Percentiles rank a stretch among this genome's conserved stretches.
These are phyloP conservation scores for Russula griseocarnosa DNA, from an alignment of 768 basidiomycete genomes.

Conservation along the genomic window DNA sequence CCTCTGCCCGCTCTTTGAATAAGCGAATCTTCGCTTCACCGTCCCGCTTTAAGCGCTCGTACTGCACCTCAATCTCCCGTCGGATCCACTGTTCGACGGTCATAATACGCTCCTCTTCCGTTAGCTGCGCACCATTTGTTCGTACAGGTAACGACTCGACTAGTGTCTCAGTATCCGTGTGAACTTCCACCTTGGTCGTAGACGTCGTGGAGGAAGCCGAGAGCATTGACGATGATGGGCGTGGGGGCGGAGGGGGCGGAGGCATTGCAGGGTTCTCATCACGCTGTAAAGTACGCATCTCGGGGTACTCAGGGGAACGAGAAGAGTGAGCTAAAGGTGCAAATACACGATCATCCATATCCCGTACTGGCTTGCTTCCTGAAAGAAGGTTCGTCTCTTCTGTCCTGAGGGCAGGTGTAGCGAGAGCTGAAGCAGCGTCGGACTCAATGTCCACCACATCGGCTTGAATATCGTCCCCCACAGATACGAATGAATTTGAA, in stretches of 20 bases:
- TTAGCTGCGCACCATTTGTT: conserved; percentile 37
- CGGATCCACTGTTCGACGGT: conserved; percentile 82
- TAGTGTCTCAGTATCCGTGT: conserved; percentile 28
- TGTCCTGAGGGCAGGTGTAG: neutral
- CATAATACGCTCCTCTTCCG: conserved; percentile 68
- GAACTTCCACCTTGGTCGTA: conserved; percentile 22
- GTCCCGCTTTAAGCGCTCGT: conserved; percentile 53
- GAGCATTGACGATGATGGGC: conserved; percentile 22
- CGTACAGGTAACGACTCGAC: conserved; percentile 30
- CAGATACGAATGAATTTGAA: neutral
- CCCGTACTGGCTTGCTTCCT: neutral
- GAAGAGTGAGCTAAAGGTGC: neutral
- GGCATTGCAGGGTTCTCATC: conserved; percentile 15
- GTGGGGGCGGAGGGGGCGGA: conserved; percentile 23
- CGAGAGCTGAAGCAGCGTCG: neutral
- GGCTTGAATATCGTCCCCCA: neutral
- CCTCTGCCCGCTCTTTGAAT: conserved; percentile 46
- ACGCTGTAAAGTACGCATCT: neutral
- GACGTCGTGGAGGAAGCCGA: conserved; percentile 23
- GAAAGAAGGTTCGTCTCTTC: neutral
- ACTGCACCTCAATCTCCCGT: conserved; percentile 66
- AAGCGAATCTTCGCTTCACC: conserved; percentile 47
- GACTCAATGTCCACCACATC: conserved; percentile 20
- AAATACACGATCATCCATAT: neutral
- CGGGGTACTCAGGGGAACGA: neutral